Percentiles rank a stretch among this genome's conserved stretches.
Conservation (phyloP, 169 alveolate genomes). For the Ichthyophthirius multifiliis region DNA sequence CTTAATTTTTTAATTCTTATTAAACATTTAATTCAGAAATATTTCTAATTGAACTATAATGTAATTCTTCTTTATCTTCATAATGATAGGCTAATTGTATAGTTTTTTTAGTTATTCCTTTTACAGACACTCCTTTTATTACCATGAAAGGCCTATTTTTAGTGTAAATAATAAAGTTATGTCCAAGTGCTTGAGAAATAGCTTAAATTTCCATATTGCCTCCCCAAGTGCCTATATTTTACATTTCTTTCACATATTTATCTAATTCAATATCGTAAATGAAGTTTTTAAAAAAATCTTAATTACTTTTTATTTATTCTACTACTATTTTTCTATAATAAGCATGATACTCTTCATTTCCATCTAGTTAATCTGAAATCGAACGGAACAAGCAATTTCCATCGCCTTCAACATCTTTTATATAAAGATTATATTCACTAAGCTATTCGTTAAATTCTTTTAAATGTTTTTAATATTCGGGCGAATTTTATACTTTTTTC, state of each 20-base stretch:
- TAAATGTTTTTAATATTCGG: constrained; percentile 17
- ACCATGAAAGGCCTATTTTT: constrained; percentile 62
- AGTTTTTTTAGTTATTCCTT: constrained; percentile 25
- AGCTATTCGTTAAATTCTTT: constrained; percentile 55
- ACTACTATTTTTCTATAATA: constrained; percentile 55
- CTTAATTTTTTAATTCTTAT: neutral
- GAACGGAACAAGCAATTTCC: constrained; percentile 78
- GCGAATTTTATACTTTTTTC: too few species aligned
- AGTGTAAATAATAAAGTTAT: constrained; percentile 66
- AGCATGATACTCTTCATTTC: constrained; percentile 52
- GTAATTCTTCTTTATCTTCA: constrained; percentile 55
- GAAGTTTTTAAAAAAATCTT: constrained; percentile 53
- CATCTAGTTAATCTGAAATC: constrained; percentile 65
- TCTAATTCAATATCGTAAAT: constrained; percentile 72
- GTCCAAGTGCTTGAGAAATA: constrained; percentile 33
- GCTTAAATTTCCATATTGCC: constrained; percentile 73
- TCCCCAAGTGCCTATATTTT: constrained; percentile 71
- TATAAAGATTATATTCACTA: constrained; percentile 42
- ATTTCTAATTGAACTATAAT: constrained; percentile 67
- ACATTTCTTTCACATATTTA: constrained; percentile 54
- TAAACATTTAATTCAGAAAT: constrained; percentile 53
- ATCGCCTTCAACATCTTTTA: constrained; percentile 73
- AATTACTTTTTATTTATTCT: constrained; percentile 44
- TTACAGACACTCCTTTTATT: constrained; percentile 32
- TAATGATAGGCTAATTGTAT: constrained; percentile 68